phyloP scores from a whole-genome alignment of 371 early-diverging fungal genomes.

The Mucor irregularis region DNA sequence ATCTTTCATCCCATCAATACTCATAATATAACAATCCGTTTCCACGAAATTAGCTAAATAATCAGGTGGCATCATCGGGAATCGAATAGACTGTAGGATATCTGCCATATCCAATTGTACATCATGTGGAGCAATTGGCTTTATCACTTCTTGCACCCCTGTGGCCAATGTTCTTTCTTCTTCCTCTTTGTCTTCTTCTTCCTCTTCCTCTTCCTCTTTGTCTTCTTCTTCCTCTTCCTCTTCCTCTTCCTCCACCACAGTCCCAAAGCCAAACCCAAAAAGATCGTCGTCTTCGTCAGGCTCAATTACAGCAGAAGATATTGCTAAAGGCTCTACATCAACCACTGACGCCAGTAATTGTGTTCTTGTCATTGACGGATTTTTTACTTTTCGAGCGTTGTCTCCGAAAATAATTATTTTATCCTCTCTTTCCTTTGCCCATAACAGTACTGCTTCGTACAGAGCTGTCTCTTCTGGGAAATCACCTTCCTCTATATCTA shows the following conservation, averaged over 20 bases:
- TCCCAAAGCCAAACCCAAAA: too few species aligned
- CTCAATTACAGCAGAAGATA: constrained; percentile 8
- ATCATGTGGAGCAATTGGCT: background rate
- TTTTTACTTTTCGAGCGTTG: background rate
- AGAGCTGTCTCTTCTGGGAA: constrained; percentile 48
- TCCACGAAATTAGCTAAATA: constrained; percentile 54
- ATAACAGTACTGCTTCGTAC: constrained; percentile 50
- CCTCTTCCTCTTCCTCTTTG: background rate
- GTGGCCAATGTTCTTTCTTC: too few species aligned
- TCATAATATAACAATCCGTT: constrained; percentile 49
- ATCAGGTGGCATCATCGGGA: constrained; percentile 55
- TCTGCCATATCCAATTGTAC: constrained; percentile 10
- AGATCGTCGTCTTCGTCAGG: constrained; percentile 7
- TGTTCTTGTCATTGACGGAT: constrained; percentile 11
- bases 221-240: background rate
- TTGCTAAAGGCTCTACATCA: constrained; percentile 9
- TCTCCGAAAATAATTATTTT: background rate
- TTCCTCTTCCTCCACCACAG: too few species aligned
- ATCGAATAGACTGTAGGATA: constrained; percentile 52
- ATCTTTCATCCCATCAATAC: constrained; percentile 53
- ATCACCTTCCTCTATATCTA: constrained; percentile 50
- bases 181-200: background rate
- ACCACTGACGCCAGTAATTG: constrained; percentile 6
- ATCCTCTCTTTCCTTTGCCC: constrained; percentile 40
- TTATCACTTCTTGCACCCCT: background rate